Conservation (phyloP, 164 flowering plant species). For the Akebia trifoliata region DNA sequence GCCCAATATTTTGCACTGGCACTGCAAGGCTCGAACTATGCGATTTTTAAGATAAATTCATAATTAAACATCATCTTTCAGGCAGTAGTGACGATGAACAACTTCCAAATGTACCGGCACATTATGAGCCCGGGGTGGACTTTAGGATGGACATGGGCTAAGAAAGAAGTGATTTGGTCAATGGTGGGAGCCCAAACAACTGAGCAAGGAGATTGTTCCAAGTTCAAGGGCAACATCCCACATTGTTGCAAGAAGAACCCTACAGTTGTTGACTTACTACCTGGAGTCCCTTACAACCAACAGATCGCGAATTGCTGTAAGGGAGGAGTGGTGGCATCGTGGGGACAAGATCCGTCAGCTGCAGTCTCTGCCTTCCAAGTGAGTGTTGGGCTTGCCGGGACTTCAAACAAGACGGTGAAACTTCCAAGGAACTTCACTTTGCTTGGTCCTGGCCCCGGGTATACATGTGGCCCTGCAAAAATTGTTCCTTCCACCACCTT, state of each 20-base stretch:
- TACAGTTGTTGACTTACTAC: conserved; percentile 53
- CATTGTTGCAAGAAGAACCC: conserved; percentile 61
- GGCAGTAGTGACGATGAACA: conserved; percentile 65
- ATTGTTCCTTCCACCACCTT: conserved; percentile 46
- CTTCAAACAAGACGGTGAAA: conserved; percentile 58
- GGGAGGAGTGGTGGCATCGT: conserved; percentile 51
- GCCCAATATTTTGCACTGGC: too few relatives aligned
- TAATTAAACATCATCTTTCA: conserved; percentile 20
- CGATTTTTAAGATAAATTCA: too few relatives aligned
- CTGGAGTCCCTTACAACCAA: conserved; percentile 63
- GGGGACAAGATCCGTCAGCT: conserved; percentile 57
- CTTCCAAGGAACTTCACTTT: conserved; percentile 62
- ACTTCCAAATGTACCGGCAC: conserved; percentile 62
- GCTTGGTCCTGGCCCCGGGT: conserved; percentile 63
- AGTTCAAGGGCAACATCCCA: conserved; percentile 52
- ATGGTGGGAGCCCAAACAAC: conserved; percentile 64
- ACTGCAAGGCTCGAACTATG: too few relatives aligned
- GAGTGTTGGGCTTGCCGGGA: conserved; percentile 59
- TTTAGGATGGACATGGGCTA: conserved; percentile 56
- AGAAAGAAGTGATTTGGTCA: conserved; percentile 65
- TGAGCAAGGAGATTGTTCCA: conserved; percentile 66
- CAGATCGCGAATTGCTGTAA: conserved; percentile 61
- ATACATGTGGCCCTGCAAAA: conserved; percentile 65
- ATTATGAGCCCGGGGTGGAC: conserved; percentile 66
- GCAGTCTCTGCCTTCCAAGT: conserved; percentile 58